Evolutionary conservation across 805 yeast species (phyloP).

Genomic region (Wickerhamiella bombiphila): DNA sequence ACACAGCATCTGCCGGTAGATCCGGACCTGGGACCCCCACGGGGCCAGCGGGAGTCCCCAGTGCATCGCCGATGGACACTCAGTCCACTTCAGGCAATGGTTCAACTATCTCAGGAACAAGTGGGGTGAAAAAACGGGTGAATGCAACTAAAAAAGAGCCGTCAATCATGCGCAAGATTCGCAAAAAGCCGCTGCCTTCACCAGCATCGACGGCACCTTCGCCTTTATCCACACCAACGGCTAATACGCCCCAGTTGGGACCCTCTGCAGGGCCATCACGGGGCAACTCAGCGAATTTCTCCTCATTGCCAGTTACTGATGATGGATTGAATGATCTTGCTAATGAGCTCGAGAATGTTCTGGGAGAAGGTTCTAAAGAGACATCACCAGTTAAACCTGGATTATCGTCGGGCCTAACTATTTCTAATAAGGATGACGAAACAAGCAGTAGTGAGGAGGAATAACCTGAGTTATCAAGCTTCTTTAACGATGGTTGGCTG

Average conservation of each 20-base stretch:
- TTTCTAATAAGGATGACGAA: conserved; percentile 9
- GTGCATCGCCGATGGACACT: too few species aligned
- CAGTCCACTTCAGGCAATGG: too few species aligned
- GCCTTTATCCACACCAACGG: neutral
- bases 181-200: neutral
- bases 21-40: neutral
- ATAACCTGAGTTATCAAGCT: conserved; percentile 1
- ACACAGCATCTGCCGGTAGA: neutral
- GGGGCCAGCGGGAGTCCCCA: too few species aligned
- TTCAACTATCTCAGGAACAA: too few species aligned
- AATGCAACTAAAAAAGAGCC: neutral
- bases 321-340: conserved; percentile 21
- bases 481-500: too few species aligned
- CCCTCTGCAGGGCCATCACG: neutral
- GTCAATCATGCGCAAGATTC: neutral
- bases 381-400: neutral
- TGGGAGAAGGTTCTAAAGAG: conserved; percentile 16
- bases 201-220: neutral
- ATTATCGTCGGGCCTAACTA: neutral
- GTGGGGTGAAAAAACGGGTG: too few species aligned
- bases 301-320: conserved; percentile 8
- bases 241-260: neutral
- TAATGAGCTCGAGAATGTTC: conserved; percentile 21
- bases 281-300: neutral
- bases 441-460: conserved; percentile 16